Evolutionary conservation across 2,329 filamentous ascomycete genomes (phyloP), one percentile per base, ranked within the genome.

Genomic region (Penicillium sp.): DNA sequence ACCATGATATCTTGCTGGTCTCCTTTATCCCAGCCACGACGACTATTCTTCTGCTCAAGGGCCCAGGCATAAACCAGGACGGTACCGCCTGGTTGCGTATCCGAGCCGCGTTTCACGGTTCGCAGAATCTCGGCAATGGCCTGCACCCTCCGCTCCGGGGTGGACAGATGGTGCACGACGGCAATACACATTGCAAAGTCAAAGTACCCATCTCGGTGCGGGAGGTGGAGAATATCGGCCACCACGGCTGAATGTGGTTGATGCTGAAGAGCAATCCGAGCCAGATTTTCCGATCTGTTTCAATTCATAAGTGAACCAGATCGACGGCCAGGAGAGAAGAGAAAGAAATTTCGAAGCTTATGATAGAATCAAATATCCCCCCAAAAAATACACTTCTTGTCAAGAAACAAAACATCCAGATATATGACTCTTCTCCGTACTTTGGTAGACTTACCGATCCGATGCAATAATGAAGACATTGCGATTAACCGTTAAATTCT

Each of bases 101-200:
- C 51, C n/a, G 61, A 62, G 15, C 64, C 56, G 14, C 58, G 57
- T 56, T 69, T 72, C 52, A 96, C 77, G 47, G 87, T 86, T 49
- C 84, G 81, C 61, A 97, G 77, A 47, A 97, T 84, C 40, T 83
- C 82, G 46, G 78, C 76, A 18, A 97, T 83, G 26, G 89, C 92
- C 59, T 88, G 85, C 33, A 88, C 77, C 48, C 94, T 83, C 54
- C 94, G 82, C 48, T 81, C 81, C 11, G 81, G 79, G 6, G 92
- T 96, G 14, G 91, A 95, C 50, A 97, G 80, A 77, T 99, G 94
- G 76, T 97, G 94, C 29, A 97, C 81, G 11, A 97, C 94, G 46
- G 94, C 94, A 67, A 99, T 92, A 67, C 89, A 94, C 62, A 97
- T 94, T 54, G 85, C 92, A 72, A 97, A 97, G 74, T 97, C 93